Evolutionary conservation across 2,329 filamentous ascomycete genomes (phyloP).

Genomic region (Aspergillus japonicus): DNA sequence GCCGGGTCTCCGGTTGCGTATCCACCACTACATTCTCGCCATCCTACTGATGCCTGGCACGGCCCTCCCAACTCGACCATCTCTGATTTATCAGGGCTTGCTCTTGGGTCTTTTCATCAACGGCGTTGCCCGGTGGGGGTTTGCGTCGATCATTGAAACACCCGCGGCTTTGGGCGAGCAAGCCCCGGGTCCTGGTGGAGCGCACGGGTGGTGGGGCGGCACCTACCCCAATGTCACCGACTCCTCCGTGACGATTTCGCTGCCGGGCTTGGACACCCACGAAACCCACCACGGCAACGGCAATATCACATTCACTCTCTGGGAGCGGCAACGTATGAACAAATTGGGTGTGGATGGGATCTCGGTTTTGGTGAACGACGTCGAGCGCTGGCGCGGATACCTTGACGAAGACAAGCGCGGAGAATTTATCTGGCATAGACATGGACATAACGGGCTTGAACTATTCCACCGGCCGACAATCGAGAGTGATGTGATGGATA

Average conservation of each 20-base stretch:
- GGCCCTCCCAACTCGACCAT: conserved; percentile 79
- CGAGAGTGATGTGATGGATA: conserved; percentile 22
- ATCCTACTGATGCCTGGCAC: conserved; percentile 86
- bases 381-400: conserved; percentile 60
- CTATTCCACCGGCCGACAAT: conserved; percentile 27
- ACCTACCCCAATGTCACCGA: conserved; percentile 56
- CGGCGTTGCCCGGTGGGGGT: conserved; percentile 90
- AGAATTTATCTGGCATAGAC: conserved; percentile 53
- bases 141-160: conserved; percentile 84
- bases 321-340: conserved; percentile 41
- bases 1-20: conserved; percentile 76
- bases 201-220: conserved; percentile 44
- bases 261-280: conserved; percentile 34
- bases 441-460: conserved; percentile 42
- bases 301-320: conserved; percentile 48
- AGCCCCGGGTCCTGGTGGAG: conserved; percentile 42
- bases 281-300: conserved; percentile 41
- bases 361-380: conserved; percentile 62
- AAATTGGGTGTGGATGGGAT: conserved; percentile 54
- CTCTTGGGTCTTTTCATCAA: conserved; percentile 91
- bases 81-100: conserved; percentile 83
- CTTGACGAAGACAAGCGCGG: conserved; percentile 49
- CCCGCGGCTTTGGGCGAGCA: conserved; percentile 62
- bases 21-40: conserved; percentile 93
- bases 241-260: conserved; percentile 43